A percentile compares a stretch with the other conserved stretches of the same genome.
These are phyloP conservation scores for Diaporthe destruens DNA, from an alignment of 2,329 filamentous ascomycete species.

Conservation along the genomic window DNA sequence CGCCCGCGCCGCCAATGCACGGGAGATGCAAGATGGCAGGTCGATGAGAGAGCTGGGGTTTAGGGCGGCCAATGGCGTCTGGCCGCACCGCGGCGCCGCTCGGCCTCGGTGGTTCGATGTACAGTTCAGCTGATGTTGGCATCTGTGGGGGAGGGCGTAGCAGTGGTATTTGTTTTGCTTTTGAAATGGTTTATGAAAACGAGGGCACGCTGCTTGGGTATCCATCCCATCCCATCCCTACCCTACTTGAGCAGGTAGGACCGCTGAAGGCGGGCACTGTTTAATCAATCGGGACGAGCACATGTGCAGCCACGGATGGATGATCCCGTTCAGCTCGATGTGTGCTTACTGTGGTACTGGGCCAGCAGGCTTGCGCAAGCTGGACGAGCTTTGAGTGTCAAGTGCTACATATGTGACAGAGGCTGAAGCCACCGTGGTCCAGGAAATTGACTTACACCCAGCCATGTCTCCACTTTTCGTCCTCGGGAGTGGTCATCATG, in stretches of 20 bases:
- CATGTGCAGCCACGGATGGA: background rate
- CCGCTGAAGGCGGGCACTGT: too few species aligned
- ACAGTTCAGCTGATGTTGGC: background rate
- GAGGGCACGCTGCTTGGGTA: too few species aligned
- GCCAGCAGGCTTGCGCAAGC: background rate
- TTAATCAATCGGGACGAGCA: background rate
- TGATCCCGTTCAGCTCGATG: too few species aligned
- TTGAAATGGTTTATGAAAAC: background rate
- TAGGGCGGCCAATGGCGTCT: constrained; percentile 7
- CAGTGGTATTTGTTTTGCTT: background rate
- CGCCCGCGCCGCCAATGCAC: background rate
- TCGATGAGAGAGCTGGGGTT: background rate
- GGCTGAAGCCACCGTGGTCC: too few species aligned
- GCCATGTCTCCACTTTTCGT: too few species aligned
- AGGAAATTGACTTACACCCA: background rate
- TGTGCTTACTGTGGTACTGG: background rate
- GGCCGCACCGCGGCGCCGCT: background rate
- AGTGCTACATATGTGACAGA: background rate
- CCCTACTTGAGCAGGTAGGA: too few species aligned
- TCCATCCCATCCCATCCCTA: too few species aligned
- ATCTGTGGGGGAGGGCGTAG: too few species aligned
- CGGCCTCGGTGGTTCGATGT: constrained; percentile 2
- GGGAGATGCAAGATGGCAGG: constrained; percentile 14
- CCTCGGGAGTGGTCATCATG: too few species aligned
- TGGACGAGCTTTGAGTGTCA: background rate